A percentile compares a stretch with the other conserved stretches of the same genome.
Conservation (phyloP, 2,329 filamentous ascomycete species). For the Dendrostoma leiphaemia region DNA sequence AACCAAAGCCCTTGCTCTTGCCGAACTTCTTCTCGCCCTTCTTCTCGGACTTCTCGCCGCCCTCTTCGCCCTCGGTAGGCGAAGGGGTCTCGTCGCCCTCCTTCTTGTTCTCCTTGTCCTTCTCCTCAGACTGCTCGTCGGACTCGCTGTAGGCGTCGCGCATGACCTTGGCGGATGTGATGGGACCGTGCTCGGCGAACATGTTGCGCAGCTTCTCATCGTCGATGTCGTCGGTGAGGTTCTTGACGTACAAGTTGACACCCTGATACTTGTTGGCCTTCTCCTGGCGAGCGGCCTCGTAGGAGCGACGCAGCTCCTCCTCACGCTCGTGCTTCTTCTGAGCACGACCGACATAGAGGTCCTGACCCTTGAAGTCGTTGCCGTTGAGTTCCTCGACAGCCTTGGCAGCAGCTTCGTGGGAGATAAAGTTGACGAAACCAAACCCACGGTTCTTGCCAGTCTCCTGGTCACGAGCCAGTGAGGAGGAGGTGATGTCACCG, state of each 20-base stretch:
- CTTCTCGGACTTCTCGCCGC: slow-evolving; percentile 57
- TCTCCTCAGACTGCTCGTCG: slow-evolving; percentile 52
- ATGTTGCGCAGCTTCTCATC: slow-evolving; percentile 96
- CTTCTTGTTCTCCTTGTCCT: slow-evolving; percentile 48
- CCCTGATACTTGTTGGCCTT: slow-evolving; percentile 99
- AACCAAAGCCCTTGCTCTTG: slow-evolving; percentile 99
- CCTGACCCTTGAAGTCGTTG: slow-evolving; percentile 89
- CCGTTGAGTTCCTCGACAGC: slow-evolving; percentile 92
- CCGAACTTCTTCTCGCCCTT: slow-evolving; percentile 69
- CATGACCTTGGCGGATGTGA: slow-evolving; percentile 99
- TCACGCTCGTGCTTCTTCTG: slow-evolving; percentile 99
- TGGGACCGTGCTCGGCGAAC: slow-evolving; percentile 87
- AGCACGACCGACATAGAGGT: slow-evolving; percentile 94
- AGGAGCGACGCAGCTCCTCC: slow-evolving; percentile 98
- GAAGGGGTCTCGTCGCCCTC: slow-evolving; percentile 47
- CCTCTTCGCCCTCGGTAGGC: slow-evolving; percentile 44
- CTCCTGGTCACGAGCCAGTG: slow-evolving; percentile 82
- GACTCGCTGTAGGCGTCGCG: slow-evolving; percentile 68
- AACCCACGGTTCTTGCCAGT: slow-evolving; percentile 90
- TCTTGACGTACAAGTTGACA: slow-evolving; percentile 99
- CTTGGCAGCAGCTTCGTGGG: slow-evolving; percentile 80
- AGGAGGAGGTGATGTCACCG: slow-evolving; percentile 93
- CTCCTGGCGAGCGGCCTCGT: slow-evolving; percentile 94
- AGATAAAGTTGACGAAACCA: slow-evolving; percentile 93
- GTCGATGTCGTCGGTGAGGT: slow-evolving; percentile 93